Evolutionary conservation across 805 yeast species (phyloP).

Genomic region (Ogataea angusta): DNA sequence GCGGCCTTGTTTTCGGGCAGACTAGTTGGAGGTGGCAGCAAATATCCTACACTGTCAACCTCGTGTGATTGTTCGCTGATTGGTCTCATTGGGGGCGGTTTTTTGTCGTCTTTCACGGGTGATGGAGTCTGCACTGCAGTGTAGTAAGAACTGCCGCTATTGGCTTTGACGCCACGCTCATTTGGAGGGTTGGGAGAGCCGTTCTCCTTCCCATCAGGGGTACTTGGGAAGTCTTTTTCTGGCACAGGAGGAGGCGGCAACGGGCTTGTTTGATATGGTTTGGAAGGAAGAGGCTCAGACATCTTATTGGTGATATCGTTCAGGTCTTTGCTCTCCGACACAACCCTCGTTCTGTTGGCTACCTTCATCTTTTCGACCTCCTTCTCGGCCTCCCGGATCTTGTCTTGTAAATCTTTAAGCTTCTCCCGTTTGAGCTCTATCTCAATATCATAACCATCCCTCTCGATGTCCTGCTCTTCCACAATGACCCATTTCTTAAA

Average conservation of each 20-base stretch:
- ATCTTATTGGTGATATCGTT: constrained; percentile 17
- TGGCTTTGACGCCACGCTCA: constrained; percentile 2
- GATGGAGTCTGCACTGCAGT: constrained; percentile 10
- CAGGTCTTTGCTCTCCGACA: constrained; percentile 9
- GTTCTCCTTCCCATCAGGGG: constrained; percentile 5
- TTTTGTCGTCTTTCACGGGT: constrained; percentile 9
- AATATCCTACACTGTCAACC: not conserved
- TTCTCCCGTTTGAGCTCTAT: constrained; percentile 34
- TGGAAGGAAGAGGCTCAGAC: constrained; percentile 12
- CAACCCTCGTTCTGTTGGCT: constrained; percentile 15
- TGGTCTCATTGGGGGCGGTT: constrained; percentile 11
- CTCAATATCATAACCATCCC: constrained; percentile 35
- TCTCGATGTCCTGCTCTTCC: constrained; percentile 57
- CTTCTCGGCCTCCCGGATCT: constrained; percentile 27
- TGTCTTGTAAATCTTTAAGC: constrained; percentile 27
- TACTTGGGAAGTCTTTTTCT: constrained; percentile 5
- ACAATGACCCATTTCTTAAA: constrained; percentile 75
- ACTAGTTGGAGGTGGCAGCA: not conserved
- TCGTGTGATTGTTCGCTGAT: not conserved
- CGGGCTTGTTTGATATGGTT: constrained; percentile 3
- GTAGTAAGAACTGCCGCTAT: constrained; percentile 10
- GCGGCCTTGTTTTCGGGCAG: not conserved
- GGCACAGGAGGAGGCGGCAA: constrained; percentile 5
- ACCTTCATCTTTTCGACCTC: constrained; percentile 24
- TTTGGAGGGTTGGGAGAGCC: constrained; percentile 3